Evolutionary conservation across 371 early-diverging fungal genomes (phyloP), one percentile per base, ranked within the genome.

Genomic region (Vairimorpha apis): DNA sequence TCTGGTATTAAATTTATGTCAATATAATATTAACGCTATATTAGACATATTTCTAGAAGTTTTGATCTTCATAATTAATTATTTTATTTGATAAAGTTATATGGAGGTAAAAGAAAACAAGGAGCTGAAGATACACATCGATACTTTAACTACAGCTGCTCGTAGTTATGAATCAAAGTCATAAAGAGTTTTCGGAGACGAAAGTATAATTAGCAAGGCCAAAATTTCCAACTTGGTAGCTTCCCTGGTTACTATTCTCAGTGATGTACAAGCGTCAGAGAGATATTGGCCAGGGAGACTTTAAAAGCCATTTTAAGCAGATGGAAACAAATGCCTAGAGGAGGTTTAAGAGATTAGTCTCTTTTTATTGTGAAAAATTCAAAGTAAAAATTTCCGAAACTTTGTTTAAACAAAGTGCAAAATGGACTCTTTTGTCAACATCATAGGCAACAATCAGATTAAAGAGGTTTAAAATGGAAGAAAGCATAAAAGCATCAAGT

Each of bases 301-400:
- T 21, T 49, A n/a, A 49, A 21, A 10, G 49, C 49, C 21, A 49
- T 49, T 21, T n/a, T 49, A 21, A 49, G 49, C 49, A 49, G 49
- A 49, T 49, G 49, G 49, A 49, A 49, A 49, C 49, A 49, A 21
- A 49, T 49, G 49, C 49, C 49, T 49, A 10, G 49, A 49, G 49
- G 49, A 16, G 49, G 49, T 21, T 49, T 10, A 21, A 10, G n/a
- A 49, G 21, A n/a, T 5, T n/a, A 21, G 18, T 21, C 49, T 21
- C n/a, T 21, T 49, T n/a, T 49, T 49, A 10, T 21, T 49, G 49
- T 49, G 49, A 49, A 16, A 49, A 49, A 21, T 49, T 49, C 21
- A 10, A 49, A 5, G 21, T 21, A 21, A 21, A 49, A n/a, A 49
- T 49, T 21, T 49, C 49, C 4, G 49, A 49, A 49, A 49, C 18